Conservation (phyloP, 495 filamentous ascomycete genomes). For the Cairneyella variabilis region DNA sequence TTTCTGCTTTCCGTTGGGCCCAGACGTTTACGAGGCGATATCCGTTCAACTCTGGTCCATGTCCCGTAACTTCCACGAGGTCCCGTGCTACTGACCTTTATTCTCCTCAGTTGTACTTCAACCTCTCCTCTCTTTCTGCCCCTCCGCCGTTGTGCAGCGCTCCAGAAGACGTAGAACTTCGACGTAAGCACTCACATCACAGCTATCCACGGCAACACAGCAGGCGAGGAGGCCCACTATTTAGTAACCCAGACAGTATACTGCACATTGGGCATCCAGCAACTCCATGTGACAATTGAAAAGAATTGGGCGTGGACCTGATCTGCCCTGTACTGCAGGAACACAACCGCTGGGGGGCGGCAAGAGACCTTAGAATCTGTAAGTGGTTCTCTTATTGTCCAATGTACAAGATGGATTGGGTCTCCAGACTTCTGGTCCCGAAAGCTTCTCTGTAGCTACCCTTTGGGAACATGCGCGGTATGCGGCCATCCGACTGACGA, state of each 20-base stretch:
- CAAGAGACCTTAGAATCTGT: conserved; percentile 22
- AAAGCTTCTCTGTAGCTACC: conserved; percentile 11
- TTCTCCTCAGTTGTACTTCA: conserved; percentile 23
- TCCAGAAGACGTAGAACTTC: not conserved
- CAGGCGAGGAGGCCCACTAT: conserved; percentile 5
- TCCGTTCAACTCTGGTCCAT: conserved; percentile 11
- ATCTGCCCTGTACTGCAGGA: conserved; percentile 30
- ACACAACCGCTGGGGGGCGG: conserved; percentile 22
- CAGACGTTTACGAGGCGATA: conserved; percentile 24
- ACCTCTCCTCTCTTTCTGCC: conserved; percentile 15
- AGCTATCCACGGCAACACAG: conserved; percentile 13
- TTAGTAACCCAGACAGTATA: conserved; percentile 10
- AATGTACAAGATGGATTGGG: conserved; percentile 5
- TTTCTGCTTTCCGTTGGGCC: conserved; percentile 16
- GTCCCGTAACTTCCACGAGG: conserved; percentile 22
- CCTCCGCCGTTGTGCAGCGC: not conserved
- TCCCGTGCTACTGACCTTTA: conserved; percentile 24
- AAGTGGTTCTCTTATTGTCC: conserved; percentile 12
- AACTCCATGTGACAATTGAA: conserved; percentile 27
- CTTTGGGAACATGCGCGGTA: conserved; percentile 14
- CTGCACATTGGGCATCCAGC: conserved; percentile 18
- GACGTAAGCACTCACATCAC: conserved; percentile 9
- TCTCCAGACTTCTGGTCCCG: conserved; percentile 12
- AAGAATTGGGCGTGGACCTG: conserved; percentile 26
- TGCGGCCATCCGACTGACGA: conserved; percentile 26